Evolutionary conservation across 129 eudicot species (phyloP).

Genomic region (Saposhnikovia divaricata): DNA sequence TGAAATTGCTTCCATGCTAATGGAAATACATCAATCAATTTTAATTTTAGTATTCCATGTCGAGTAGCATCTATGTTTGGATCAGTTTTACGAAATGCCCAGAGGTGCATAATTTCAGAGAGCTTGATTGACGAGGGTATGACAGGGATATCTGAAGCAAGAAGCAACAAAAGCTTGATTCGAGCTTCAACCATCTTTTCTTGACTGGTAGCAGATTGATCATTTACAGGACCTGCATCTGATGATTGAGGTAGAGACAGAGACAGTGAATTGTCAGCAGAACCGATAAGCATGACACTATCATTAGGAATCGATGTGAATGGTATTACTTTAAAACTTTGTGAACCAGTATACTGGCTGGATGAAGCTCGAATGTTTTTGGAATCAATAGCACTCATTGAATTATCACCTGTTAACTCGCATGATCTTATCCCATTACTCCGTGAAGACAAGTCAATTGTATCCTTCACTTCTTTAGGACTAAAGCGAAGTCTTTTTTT

Average conservation of each 20-base stretch:
- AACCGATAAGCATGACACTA: conserved; percentile 7
- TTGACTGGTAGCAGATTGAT: not conserved
- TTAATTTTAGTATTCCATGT: conserved; percentile 8
- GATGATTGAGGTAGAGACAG: not conserved
- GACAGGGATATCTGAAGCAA: conserved; percentile 9
- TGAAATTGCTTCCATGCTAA: not conserved
- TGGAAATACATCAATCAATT: conserved; percentile 20
- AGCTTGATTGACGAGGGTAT: conserved; percentile 14
- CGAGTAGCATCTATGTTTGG: conserved; percentile 4
- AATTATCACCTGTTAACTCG: not conserved
- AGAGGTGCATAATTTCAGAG: not conserved
- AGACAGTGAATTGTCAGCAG: conserved; percentile 14
- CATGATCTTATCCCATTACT: not conserved
- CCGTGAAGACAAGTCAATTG: not conserved
- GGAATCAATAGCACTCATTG: not conserved
- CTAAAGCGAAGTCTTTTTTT: not conserved
- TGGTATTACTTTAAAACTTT: not conserved
- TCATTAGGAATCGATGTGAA: conserved; percentile 8
- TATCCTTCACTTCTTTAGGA: not conserved
- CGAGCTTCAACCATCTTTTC: conserved; percentile 12
- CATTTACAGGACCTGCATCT: not conserved
- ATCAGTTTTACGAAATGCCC: conserved; percentile 8
- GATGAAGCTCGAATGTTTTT: not conserved
- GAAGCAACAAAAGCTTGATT: conserved; percentile 12
- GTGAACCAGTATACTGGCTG: not conserved